phyloP scores from a whole-genome alignment of 345 rosid species.

The Gynandropsis gynandra region DNA sequence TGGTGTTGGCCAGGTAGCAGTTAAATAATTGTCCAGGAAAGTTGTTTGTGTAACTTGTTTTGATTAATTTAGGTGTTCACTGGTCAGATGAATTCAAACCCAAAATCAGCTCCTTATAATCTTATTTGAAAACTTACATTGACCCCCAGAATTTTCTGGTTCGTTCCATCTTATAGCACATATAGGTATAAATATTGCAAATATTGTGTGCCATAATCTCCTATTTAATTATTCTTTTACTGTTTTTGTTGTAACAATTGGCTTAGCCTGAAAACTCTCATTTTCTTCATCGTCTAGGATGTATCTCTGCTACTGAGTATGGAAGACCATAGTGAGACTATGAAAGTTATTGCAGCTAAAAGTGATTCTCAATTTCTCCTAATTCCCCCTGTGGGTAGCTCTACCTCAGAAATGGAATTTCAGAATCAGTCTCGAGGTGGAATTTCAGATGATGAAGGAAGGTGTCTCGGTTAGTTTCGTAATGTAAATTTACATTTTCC shows the following conservation, averaged over 20 bases:
- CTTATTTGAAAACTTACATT: not conserved
- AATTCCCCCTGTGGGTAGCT: conserved; percentile 46
- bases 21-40: not conserved
- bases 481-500: conserved; percentile 13
- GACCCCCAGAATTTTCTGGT: not conserved
- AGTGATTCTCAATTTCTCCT: conserved; percentile 56
- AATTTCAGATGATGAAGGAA: conserved; percentile 28
- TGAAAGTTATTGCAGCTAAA: conserved; percentile 70
- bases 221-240: no score
- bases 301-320: conserved; percentile 68
- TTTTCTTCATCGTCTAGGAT: conserved; percentile 43
- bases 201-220: conserved; percentile 5
- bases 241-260: no score
- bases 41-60: not conserved
- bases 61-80: not conserved
- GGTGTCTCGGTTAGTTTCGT: conserved; percentile 31
- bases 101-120: no score
- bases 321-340: conserved; percentile 53
- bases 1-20: not conserved
- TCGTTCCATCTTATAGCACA: conserved; percentile 6
- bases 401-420: conserved; percentile 27
- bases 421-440: conserved; percentile 32
- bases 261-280: not conserved
- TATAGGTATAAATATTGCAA: conserved; percentile 1
- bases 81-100: no score